Base-by-base conservation (phyloP, 2,329 filamentous ascomycete genomes). In the Dactylonectria macrodidyma region DNA sequence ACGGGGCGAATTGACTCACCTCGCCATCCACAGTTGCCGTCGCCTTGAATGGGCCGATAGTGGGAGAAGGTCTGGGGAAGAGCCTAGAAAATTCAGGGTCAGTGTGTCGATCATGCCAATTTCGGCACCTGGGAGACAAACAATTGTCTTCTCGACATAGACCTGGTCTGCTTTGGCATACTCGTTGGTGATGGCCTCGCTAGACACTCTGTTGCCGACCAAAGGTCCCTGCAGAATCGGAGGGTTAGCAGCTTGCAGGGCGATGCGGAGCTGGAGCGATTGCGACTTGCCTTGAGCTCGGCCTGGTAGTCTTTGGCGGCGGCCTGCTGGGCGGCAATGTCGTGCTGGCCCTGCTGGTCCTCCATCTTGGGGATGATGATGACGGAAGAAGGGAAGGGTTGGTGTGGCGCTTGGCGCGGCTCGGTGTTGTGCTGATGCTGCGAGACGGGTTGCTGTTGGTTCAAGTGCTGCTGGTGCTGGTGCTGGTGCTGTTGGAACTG, bases 1-100 rank as follows among this genome's bases (percentile, higher is more conserved):
- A 61, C 58, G 66, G 54, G 61, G 34, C 46, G 59, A 71, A 71
- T 73, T 65, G 66, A 84, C 91, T 85, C 87, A 98, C 95, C 96
- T 92, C 95, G 90, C 95, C 96, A 98, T 77, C 95, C 96, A 82
- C 96, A 98, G 79, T 97, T 97, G 66, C 96, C 96, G 83, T 98
- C 95, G 60, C 96, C 95, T 81, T 93, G 91, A 79, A 97, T 90
- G 11, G 92, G 92, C 62, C 96, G 93, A 78, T 95, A 97, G 79
- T 95, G 91, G 22, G 94, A 93, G 81, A 97, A 97, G 64, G 92
- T 94, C 75, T 91, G 87, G 7, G 95, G 92, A 62, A 99, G 87
- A 22, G 91, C 88, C 95, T 97, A 74, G 52, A 59, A 46, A 51
- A 60, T 63, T 33, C 59, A 33, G 59, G 19, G 60, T 76, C 63